Conservation (phyloP, 2,329 filamentous ascomycete genomes). For the Trichoderma atroviride region DNA sequence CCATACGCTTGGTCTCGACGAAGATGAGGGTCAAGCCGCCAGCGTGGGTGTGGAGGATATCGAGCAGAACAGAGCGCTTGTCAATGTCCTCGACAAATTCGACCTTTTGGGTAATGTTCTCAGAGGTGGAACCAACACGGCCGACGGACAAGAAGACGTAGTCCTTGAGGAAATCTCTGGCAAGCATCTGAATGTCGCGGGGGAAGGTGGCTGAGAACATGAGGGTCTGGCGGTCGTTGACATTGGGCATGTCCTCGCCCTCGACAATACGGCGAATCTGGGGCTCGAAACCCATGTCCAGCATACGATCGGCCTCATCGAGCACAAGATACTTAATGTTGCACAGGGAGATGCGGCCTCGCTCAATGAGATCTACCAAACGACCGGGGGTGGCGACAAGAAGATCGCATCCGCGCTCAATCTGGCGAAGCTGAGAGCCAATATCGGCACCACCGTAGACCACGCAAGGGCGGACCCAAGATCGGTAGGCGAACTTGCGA, state of each 20-base stretch:
- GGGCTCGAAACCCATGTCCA: constrained; percentile 99
- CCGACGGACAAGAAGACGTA: constrained; percentile 99
- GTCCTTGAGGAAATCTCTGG: constrained; percentile 97
- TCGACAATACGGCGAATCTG: constrained; percentile 99
- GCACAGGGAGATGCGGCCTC: constrained; percentile 93
- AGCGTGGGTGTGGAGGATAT: constrained; percentile 94
- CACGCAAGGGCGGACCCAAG: constrained; percentile 97
- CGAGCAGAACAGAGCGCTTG: constrained; percentile 96
- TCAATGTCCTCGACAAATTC: constrained; percentile 96
- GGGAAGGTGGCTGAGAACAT: constrained; percentile 99
- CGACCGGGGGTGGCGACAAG: constrained; percentile 96
- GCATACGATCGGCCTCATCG: constrained; percentile 99
- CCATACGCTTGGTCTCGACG: constrained; percentile 99
- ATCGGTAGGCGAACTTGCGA: constrained; percentile 97
- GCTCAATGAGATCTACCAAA: constrained; percentile 97
- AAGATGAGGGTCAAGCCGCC: constrained; percentile 93
- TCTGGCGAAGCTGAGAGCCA: constrained; percentile 95
- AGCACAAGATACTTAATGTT: constrained; percentile 99
- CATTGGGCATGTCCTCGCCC: constrained; percentile 93
- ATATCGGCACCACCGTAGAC: constrained; percentile 99
- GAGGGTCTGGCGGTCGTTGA: constrained; percentile 87
- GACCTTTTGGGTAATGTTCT: constrained; percentile 99
- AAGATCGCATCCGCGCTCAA: constrained; percentile 95
- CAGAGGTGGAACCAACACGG: constrained; percentile 97
- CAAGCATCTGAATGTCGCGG: constrained; percentile 98